A percentile compares a stretch with the other conserved stretches of the same genome.
phyloP scores from a whole-genome alignment of 371 early-diverging fungal species.

The Phascolomyces articulosus region DNA sequence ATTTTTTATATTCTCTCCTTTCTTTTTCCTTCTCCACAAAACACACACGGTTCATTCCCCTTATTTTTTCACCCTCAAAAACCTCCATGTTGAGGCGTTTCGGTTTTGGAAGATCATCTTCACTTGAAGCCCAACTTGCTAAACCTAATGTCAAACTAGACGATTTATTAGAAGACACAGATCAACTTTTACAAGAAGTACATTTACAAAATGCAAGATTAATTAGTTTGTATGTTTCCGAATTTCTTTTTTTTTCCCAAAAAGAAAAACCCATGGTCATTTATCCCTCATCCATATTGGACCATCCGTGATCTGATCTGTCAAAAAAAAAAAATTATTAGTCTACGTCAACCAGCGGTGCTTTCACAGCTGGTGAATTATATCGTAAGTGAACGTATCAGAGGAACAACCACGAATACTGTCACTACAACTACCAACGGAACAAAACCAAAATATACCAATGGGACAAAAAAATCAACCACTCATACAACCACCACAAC shows the following conservation, averaged over 20 bases:
- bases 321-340: neutral
- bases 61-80: no score
- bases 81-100: constrained; percentile 24
- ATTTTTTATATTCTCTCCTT: no score
- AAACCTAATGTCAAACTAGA: constrained; percentile 21
- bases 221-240: constrained; percentile 21
- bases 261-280: constrained; percentile 1
- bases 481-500: no score
- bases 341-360: constrained; percentile 20
- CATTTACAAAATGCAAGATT: constrained; percentile 24
- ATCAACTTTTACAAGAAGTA: constrained; percentile 24
- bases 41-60: no score
- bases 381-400: constrained; percentile 13
- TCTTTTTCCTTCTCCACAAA: no score
- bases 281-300: neutral
- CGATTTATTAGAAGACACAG: constrained; percentile 18
- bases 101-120: constrained; percentile 17
- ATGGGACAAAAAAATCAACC: neutral
- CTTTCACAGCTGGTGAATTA: constrained; percentile 26
- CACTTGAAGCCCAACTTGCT: constrained; percentile 13
- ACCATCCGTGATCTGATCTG: neutral
- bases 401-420: neutral
- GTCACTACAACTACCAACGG: neutral
- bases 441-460: neutral
- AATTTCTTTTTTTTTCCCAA: no score